Base-by-base conservation (phyloP, 1,284 basidiomycete species). In the Trichosporon ovoides region DNA sequence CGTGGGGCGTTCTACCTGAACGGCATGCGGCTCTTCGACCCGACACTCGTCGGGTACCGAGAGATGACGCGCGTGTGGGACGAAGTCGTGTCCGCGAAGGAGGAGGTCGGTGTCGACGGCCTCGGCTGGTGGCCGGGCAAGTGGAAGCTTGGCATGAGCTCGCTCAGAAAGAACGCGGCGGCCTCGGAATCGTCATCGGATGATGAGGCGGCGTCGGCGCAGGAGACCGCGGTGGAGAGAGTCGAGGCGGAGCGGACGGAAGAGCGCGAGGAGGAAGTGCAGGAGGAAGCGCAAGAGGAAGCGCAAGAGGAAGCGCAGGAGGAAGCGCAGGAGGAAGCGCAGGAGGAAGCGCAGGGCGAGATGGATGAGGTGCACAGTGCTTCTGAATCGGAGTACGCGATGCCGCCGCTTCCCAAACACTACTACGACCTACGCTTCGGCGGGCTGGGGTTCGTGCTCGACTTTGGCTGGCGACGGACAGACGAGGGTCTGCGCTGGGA, bases 401-500 rank as follows among this genome's bases (percentile, higher is more conserved):
- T 36, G 33, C 22, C 34, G 43, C 43, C 43, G 14, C 52, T 71
- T 9, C 73, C 73, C 0, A 46, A 46, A 3, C 59, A 63, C 12
- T 73, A 74, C 46, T 48, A 66, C 14, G 69, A 74, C 59, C 54
- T 72, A 18, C 60, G 71, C 9, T 68, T 64, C 56, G 63, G 60
- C 28, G 71, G 70, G 2, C 22, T 74, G 3, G 73, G 73, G 9
- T 61, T 73, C 14, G 62, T 75, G 0, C 38, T 74, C 16, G 73
- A 75, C 62, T 58, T 74, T 19, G 68, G 68, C 3, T 68, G 65
- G 68, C 64, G 58, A 9, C 58, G 73, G 24, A 67, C 67, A 0
- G 68, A 70, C 35, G 66, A 69, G 58, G 73, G 70, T 1, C 58
- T 75, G 55, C 49, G 52, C 28, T 75, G 68, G 68, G 73, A 75